Conservation (phyloP, 192 early-diverging fungal genomes). For the Linderina pennispora region DNA sequence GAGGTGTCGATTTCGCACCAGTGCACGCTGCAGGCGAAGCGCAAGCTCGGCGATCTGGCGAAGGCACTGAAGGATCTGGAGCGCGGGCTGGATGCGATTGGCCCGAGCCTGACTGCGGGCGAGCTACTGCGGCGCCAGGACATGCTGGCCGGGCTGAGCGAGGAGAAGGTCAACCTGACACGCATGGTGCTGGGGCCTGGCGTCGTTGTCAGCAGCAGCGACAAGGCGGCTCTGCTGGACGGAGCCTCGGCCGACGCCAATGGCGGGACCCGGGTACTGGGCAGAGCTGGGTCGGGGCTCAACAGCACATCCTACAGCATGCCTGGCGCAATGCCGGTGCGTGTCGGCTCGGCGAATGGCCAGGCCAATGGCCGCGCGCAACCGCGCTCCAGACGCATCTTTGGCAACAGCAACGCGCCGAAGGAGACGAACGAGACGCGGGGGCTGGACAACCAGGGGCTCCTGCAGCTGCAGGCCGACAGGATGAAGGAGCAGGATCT, state of each 20-base stretch:
- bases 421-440: slow-evolving; percentile 77
- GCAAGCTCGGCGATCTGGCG: slow-evolving; percentile 53
- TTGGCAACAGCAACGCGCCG: slow-evolving; percentile 60
- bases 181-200: slow-evolving; percentile 49
- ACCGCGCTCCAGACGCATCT: slow-evolving; percentile 52
- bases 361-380: too few relatives aligned
- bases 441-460: slow-evolving; percentile 64
- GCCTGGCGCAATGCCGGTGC: slow-evolving; percentile 23
- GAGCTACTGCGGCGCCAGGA: slow-evolving; percentile 75
- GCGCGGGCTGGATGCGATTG: slow-evolving; percentile 40
- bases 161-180: slow-evolving; percentile 60
- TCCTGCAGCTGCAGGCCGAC: slow-evolving; percentile 70
- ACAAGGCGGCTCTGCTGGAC: slow-evolving; percentile 21
- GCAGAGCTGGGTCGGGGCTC: slow-evolving; percentile 30
- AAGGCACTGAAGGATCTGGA: slow-evolving; percentile 48
- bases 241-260: slow-evolving; percentile 15
- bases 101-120: slow-evolving; percentile 48
- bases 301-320: slow-evolving; percentile 12
- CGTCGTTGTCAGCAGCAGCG: slow-evolving; percentile 16
- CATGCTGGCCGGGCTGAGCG: slow-evolving; percentile 63
- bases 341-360: too few relatives aligned
- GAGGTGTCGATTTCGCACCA: slow-evolving; percentile 76
- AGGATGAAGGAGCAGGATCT: slow-evolving; percentile 81
- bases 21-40: slow-evolving; percentile 71
- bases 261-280: slow-evolving; percentile 17